Conservation (phyloP, 1,284 basidiomycete species). For the Irpex rosettiformis region DNA sequence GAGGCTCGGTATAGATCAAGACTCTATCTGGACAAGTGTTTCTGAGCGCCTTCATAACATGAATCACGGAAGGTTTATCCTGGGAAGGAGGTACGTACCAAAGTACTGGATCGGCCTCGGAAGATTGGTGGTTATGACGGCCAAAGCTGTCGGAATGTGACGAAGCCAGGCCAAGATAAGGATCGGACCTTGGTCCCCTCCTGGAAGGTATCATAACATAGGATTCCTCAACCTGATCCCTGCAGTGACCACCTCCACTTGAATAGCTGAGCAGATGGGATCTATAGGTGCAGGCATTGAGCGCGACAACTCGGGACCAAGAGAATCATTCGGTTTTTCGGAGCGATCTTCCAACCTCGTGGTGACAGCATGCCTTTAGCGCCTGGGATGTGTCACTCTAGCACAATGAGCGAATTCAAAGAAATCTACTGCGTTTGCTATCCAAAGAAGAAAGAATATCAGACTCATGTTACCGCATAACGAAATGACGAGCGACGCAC, state of each 20-base stretch:
- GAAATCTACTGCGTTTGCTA: not conserved
- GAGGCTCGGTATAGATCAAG: slow-evolving; percentile 28
- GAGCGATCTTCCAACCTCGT: slow-evolving; percentile 15
- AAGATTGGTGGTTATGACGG: slow-evolving; percentile 6
- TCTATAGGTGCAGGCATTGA: not conserved
- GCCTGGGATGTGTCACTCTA: not conserved
- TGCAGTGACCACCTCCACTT: not conserved
- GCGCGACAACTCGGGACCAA: not conserved
- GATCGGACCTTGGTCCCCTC: slow-evolving; percentile 15
- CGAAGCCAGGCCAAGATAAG: slow-evolving; percentile 17
- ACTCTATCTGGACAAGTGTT: slow-evolving; percentile 21
- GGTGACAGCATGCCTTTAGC: slow-evolving; percentile 11
- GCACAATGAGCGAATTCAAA: not conserved
- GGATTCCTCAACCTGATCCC: not conserved
- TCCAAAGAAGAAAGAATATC: not conserved
- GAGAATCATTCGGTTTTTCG: slow-evolving; percentile 10
- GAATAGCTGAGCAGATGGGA: slow-evolving; percentile 7
- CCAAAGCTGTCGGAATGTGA: slow-evolving; percentile 10
- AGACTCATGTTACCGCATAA: slow-evolving; percentile 5
- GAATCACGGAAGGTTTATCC: slow-evolving; percentile 17
- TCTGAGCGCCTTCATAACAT: slow-evolving; percentile 18
- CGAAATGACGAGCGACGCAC: not conserved
- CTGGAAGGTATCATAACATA: slow-evolving; percentile 1
- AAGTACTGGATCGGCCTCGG: slow-evolving; percentile 19
- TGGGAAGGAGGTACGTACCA: slow-evolving; percentile 23